Evolutionary conservation across 371 early-diverging fungal species (phyloP), one percentile per base, ranked within the genome.

Genomic region (Actinomortierella ambigua): DNA sequence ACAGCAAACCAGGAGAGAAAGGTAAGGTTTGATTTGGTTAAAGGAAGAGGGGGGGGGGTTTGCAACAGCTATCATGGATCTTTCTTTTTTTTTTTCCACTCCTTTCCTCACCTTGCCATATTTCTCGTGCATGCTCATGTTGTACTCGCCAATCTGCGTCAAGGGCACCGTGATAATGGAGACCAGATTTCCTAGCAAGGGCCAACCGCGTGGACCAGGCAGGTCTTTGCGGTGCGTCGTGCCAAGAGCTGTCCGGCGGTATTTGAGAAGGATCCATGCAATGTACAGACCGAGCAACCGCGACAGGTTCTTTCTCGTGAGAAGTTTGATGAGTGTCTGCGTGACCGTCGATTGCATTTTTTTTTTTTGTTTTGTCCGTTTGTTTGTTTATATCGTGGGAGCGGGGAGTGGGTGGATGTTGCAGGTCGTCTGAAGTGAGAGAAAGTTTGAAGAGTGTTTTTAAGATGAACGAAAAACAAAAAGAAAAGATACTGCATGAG

Each of bases 251-350:
- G 69, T 69, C 24, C n/a, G 50, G 22, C 65, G 61, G 47, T 70
- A 70, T 43, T 64, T 65, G 62, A 65, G 51, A 34, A 70, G 23
- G 39, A 70, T 42, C 39, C 58, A 60, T n/a, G 65, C 53, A n/a
- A 70, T 54, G 49, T 64, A 70, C 23, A 47, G 50, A 7, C 57
- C 59, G 1, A 70, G 55, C 0, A 51, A 27, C 0, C 57, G 59
- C 14, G 70, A 65, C 17, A 51, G 48, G 28, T 70, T 70, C 29
- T 48, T 59, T 7, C 70, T 50, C 1, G 70, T 61, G 13, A 70
- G 41, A 28, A 70, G 0, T 2, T 24, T 46, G 8, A 50, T 14
- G 47, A 70, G 53, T 34, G 39, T 28, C 46, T 41, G 55, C 3
- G 62, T 65, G 0, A 55, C 55, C 0, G 61, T 27, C n/a, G n/a